Evolutionary conservation across 768 basidiomycete species (phyloP).

Genomic region (Leccinum pellstonianum): DNA sequence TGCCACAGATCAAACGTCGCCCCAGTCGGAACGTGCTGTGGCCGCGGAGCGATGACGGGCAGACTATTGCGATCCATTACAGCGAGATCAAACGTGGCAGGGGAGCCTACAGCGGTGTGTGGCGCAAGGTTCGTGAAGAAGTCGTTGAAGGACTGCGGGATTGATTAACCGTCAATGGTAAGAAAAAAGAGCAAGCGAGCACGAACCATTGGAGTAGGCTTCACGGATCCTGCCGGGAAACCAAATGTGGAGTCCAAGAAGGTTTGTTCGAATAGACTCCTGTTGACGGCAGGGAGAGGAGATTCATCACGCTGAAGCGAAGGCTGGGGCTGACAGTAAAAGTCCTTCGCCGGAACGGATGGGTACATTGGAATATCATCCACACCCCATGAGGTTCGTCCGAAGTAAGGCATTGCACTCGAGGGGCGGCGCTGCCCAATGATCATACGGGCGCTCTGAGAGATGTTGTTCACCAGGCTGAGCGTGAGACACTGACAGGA

Average conservation of each 20-base stretch:
- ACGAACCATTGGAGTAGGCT: slow-evolving; percentile 15
- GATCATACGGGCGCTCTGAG: slow-evolving; percentile 40
- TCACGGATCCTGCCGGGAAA: slow-evolving; percentile 13
- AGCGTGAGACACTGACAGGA: slow-evolving; percentile 33
- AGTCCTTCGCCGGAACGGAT: background rate
- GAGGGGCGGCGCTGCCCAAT: slow-evolving; percentile 49
- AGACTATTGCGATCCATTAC: slow-evolving; percentile 25
- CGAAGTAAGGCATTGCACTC: slow-evolving; percentile 41
- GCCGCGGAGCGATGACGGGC: slow-evolving; percentile 30
- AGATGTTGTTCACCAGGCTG: slow-evolving; percentile 43
- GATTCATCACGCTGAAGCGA: slow-evolving; percentile 43
- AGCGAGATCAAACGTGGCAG: slow-evolving; percentile 16
- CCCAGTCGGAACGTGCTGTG: slow-evolving; percentile 14
- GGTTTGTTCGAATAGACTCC: slow-evolving; percentile 45
- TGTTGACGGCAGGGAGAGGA: slow-evolving; percentile 49
- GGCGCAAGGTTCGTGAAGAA: slow-evolving; percentile 26
- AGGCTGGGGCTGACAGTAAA: slow-evolving; percentile 15
- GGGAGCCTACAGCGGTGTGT: slow-evolving; percentile 13
- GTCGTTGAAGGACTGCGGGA: slow-evolving; percentile 21
- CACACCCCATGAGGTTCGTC: slow-evolving; percentile 29
- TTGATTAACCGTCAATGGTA: background rate
- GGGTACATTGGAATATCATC: slow-evolving; percentile 27
- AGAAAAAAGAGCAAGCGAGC: background rate
- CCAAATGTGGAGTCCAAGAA: slow-evolving; percentile 36
- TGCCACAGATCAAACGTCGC: slow-evolving; percentile 23